Evolutionary conservation across 225 moss, liverwort and hornwort species (phyloP).

Genomic region (Asterella californica): DNA sequence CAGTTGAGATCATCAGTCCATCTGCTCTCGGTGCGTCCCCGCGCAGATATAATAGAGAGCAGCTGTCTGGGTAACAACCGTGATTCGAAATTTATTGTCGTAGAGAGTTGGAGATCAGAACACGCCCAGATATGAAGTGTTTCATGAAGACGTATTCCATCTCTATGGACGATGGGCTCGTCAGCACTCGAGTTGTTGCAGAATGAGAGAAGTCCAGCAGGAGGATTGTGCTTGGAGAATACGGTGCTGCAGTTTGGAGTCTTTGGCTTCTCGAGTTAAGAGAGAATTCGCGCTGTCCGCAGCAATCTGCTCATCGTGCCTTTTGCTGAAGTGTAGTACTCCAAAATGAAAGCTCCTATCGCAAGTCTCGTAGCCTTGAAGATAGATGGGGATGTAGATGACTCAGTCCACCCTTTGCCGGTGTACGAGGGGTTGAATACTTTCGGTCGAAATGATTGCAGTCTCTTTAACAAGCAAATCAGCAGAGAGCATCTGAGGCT

Average conservation of each 20-base stretch:
- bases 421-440: conserved; percentile 51
- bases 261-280: neutral
- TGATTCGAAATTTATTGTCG: too few species aligned
- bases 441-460: conserved; percentile 66
- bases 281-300: neutral
- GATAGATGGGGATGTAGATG: neutral
- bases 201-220: too few species aligned
- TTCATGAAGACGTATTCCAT: too few species aligned
- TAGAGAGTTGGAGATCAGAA: too few species aligned
- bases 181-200: too few species aligned
- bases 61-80: too few species aligned
- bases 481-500: conserved; percentile 77
- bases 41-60: too few species aligned
- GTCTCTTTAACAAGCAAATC: conserved; percentile 65
- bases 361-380: conserved; percentile 8
- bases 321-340: neutral
- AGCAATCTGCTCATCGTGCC: neutral
- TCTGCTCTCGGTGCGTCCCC: too few species aligned
- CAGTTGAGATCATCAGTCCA: neutral
- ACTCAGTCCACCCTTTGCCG: conserved; percentile 12
- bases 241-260: too few species aligned
- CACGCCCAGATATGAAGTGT: too few species aligned
- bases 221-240: too few species aligned
- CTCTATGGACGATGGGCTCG: too few species aligned
- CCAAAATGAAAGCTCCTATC: neutral